Evolutionary conservation across 2,329 filamentous ascomycete genomes (phyloP).

Genomic region (Phyllosticta capitalensis): DNA sequence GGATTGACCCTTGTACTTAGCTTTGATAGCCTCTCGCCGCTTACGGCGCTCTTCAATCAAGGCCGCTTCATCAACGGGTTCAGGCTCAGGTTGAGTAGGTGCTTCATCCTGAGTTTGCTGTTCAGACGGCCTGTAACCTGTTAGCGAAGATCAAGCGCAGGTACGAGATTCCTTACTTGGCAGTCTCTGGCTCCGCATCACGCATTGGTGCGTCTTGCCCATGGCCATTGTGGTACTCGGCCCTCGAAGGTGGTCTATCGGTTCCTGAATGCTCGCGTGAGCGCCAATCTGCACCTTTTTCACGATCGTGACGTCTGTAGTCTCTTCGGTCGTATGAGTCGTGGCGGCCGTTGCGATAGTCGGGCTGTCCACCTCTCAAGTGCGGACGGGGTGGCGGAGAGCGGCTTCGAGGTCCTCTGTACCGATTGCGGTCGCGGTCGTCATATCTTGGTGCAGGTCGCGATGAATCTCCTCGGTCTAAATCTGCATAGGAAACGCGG

Average conservation of each 20-base stretch:
- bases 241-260: background rate
- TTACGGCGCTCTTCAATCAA: conserved; percentile 78
- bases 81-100: conserved; percentile 26
- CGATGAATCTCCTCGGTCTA: conserved; percentile 20
- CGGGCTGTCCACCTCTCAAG: conserved; percentile 29
- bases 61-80: conserved; percentile 57
- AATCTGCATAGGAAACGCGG: conserved; percentile 47
- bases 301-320: conserved; percentile 2
- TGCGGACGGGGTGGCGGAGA: conserved; percentile 11
- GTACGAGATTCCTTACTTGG: background rate
- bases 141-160: background rate
- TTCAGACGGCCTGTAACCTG: background rate
- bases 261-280: conserved; percentile 8
- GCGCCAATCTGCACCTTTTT: conserved; percentile 8
- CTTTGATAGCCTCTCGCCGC: conserved; percentile 73
- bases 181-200: background rate
- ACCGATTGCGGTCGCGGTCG: conserved; percentile 14
- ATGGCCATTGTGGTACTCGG: background rate
- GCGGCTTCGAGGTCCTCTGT: conserved; percentile 10
- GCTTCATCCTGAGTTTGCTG: conserved; percentile 37
- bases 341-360: conserved; percentile 5
- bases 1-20: conserved; percentile 64
- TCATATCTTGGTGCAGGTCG: background rate
- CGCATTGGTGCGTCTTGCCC: background rate
- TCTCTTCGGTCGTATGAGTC: conserved; percentile 2